Evolutionary conservation across 352 stramenopile genomes (phyloP).

Genomic region (Pythium sp.): DNA sequence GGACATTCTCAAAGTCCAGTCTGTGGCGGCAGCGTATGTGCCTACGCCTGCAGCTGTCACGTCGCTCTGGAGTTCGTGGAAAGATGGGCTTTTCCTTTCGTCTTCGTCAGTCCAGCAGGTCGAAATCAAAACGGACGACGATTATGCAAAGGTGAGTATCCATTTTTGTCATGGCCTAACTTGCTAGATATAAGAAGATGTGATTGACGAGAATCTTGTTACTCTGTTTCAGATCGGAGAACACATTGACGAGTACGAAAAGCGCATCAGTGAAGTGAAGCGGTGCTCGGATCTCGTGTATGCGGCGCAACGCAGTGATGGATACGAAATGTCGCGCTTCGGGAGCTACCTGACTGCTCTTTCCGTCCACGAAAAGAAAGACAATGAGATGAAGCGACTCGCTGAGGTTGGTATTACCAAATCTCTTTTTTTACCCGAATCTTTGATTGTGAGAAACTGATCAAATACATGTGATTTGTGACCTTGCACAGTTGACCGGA

Average conservation of each 20-base stretch:
- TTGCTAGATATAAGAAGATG: neutral
- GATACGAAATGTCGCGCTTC: slow-evolving; percentile 86
- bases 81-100: slow-evolving; percentile 71
- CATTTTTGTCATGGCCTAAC: neutral
- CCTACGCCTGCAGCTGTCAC: slow-evolving; percentile 71
- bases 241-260: slow-evolving; percentile 86
- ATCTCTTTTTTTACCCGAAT: neutral
- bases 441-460: neutral
- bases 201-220: neutral
- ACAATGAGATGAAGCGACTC: slow-evolving; percentile 72
- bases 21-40: slow-evolving; percentile 69
- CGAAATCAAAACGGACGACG: slow-evolving; percentile 85
- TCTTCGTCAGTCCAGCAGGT: slow-evolving; percentile 79
- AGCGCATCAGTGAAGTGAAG: slow-evolving; percentile 77
- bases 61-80: slow-evolving; percentile 80
- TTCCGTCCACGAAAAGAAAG: slow-evolving; percentile 70
- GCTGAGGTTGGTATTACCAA: slow-evolving; percentile 37
- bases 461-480: neutral
- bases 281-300: slow-evolving; percentile 84
- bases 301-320: slow-evolving; percentile 69
- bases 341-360: slow-evolving; percentile 79
- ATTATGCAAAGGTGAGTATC: slow-evolving; percentile 64
- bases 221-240: slow-evolving; percentile 60
- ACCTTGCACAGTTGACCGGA: slow-evolving; percentile 25
- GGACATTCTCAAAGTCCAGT: slow-evolving; percentile 78